phyloP scores from a whole-genome alignment of 768 basidiomycete genomes.

The Lentinus brumalis region DNA sequence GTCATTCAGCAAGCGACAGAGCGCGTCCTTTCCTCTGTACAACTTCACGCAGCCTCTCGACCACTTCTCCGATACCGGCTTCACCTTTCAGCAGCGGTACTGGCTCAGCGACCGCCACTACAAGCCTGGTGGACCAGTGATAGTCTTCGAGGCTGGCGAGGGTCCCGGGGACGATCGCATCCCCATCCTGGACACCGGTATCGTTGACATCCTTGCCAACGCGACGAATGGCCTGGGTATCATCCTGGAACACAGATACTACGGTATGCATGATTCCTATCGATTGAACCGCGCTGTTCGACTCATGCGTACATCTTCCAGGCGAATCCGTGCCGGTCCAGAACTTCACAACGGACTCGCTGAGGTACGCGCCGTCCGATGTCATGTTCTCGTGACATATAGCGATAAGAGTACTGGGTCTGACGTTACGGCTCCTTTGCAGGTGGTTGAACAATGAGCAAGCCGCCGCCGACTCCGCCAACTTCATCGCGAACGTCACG shows the following conservation, averaged over 20 bases:
- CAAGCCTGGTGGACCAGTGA: conserved; percentile 69
- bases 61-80: conserved; percentile 63
- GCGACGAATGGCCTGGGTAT: conserved; percentile 85
- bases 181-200: conserved; percentile 51
- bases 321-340: conserved; percentile 76
- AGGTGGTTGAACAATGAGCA: conserved; percentile 75
- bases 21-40: conserved; percentile 51
- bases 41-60: conserved; percentile 87
- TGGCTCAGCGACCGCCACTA: conserved; percentile 87
- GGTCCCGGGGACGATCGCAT: conserved; percentile 69
- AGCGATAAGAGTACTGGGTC: background rate
- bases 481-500: conserved; percentile 78
- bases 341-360: conserved; percentile 79
- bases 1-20: conserved; percentile 1
- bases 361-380: conserved; percentile 50
- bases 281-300: background rate
- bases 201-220: conserved; percentile 80
- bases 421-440: background rate
- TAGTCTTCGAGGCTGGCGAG: conserved; percentile 88
- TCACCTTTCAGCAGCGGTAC: conserved; percentile 83
- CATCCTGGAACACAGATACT: conserved; percentile 90
- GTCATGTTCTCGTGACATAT: background rate
- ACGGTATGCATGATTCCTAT: conserved; percentile 47
- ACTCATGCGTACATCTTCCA: conserved; percentile 26
- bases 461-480: conserved; percentile 83